These are phyloP conservation scores for Ophiostoma himal-ulmi DNA, from an alignment of 2,329 filamentous ascomycete genomes.

Conservation along the genomic window DNA sequence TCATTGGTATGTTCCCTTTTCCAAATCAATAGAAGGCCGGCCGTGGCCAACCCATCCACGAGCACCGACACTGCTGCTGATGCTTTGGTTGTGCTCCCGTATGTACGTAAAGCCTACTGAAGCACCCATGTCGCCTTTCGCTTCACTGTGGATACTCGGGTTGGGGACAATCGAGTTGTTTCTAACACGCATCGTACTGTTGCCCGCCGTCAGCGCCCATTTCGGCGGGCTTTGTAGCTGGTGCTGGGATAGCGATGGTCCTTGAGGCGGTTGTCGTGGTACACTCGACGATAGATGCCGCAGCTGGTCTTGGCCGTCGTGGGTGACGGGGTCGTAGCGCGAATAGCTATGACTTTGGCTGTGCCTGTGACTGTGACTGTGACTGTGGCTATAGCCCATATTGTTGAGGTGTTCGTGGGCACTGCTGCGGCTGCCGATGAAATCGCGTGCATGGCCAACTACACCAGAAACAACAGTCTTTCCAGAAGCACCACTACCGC, in stretches of 20 bases:
- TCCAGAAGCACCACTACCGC: not conserved
- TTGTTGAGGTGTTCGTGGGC: not conserved
- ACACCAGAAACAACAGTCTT: not conserved
- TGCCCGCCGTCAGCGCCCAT: constrained; percentile 1
- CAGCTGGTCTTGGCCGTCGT: not conserved
- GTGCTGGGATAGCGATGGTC: constrained; percentile 2
- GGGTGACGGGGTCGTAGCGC: not conserved
- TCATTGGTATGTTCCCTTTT: not conserved
- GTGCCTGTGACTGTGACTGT: not conserved
- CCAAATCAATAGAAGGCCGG: not conserved
- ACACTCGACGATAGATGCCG: not conserved
- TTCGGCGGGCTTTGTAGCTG: not conserved
- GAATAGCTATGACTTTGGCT: not conserved
- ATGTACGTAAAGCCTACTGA: not conserved
- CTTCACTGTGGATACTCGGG: not conserved
- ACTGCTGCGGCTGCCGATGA: not conserved
- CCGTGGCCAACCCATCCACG: not conserved
- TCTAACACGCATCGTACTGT: not conserved
- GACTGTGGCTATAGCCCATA: not conserved
- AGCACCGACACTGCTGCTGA: constrained; percentile 2
- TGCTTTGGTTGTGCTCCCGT: not conserved
- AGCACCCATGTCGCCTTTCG: not conserved
- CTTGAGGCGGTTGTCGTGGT: not conserved
- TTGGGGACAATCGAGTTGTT: not conserved
- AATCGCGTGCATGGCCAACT: not conserved